Conservation (phyloP, 169 alveolate genomes). For the Ichthyophthirius multifiliis region DNA sequence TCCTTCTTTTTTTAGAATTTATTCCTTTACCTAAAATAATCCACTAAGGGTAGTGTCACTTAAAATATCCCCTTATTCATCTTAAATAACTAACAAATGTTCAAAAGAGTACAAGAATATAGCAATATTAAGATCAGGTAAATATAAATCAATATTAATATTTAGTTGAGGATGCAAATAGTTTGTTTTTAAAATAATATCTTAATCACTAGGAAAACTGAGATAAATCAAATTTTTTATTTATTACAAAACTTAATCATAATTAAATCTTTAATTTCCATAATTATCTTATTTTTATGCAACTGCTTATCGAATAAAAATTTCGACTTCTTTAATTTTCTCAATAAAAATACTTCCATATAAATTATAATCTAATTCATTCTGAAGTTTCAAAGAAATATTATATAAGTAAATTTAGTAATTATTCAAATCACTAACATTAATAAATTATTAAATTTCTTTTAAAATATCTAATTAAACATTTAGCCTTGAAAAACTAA, state of each 20-base stretch:
- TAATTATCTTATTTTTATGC: neutral
- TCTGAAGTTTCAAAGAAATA: neutral
- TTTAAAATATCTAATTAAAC: neutral
- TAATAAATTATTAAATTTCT: neutral
- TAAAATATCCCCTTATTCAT: neutral
- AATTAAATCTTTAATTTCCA: constrained; percentile 3
- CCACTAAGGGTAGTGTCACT: neutral
- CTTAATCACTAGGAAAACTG: neutral
- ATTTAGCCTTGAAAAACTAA: neutral
- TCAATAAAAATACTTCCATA: neutral
- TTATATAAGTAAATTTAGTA: neutral
- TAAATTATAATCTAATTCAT: neutral
- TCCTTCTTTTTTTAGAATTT: neutral
- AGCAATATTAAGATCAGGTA: neutral
- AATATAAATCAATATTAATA: neutral
- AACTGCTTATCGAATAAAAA: neutral
- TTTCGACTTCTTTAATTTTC: neutral
- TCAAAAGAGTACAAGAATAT: neutral
- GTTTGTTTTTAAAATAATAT: neutral
- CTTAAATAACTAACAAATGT: neutral
- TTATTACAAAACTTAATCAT: neutral
- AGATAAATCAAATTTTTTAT: neutral
- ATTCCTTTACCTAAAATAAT: neutral
- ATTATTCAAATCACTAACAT: neutral
- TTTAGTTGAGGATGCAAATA: neutral